Evolutionary conservation across 2,329 filamentous ascomycete genomes (phyloP).

Genomic region (Magnaporthales sp.): DNA sequence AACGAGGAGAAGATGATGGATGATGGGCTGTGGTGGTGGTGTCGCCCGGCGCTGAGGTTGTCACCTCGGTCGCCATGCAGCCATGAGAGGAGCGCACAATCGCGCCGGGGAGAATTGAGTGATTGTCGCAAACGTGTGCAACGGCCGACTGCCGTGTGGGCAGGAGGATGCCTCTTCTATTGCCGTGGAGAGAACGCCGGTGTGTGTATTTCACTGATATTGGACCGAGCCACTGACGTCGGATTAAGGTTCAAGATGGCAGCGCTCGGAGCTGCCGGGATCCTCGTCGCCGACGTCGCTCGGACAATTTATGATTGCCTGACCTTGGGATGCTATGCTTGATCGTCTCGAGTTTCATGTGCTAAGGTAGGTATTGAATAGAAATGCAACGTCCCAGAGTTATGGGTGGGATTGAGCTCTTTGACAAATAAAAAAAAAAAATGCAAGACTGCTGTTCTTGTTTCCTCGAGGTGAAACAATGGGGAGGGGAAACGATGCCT

Average conservation of each 20-base stretch:
- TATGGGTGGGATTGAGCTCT: no score
- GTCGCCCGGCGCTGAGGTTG: slow-evolving; percentile 3
- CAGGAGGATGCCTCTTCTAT: neutral
- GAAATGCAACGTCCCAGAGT: no score
- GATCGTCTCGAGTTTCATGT: neutral
- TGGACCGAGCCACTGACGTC: neutral
- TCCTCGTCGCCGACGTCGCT: neutral
- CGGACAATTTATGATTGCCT: neutral
- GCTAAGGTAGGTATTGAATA: neutral
- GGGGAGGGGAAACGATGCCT: neutral
- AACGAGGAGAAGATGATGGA: neutral
- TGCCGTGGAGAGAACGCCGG: neutral
- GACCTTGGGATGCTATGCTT: neutral
- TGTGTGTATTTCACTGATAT: neutral
- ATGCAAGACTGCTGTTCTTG: neutral
- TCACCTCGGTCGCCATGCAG: slow-evolving; percentile 9
- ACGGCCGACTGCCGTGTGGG: neutral
- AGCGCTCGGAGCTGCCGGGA: neutral
- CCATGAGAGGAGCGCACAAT: slow-evolving; percentile 5
- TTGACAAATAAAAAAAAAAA: neutral
- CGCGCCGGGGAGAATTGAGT: neutral
- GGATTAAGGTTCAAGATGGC: neutral
- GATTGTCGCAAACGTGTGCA: neutral
- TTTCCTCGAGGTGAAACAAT: neutral
- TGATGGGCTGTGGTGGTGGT: neutral